phyloP scores from a whole-genome alignment of 148 eudicot species.

The Spergularia bocconei region DNA sequence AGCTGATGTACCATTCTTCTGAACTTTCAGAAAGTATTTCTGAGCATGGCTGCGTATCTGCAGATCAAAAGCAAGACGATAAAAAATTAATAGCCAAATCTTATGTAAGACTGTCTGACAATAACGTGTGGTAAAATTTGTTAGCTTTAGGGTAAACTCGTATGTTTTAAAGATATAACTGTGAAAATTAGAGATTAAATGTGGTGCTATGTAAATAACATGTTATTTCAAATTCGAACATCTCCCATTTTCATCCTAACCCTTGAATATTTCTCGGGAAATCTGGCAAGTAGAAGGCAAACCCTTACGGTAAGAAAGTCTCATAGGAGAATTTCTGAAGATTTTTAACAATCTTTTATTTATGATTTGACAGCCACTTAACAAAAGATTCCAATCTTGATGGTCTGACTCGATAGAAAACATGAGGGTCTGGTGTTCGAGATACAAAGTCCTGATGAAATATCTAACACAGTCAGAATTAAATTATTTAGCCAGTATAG shows the following conservation, averaged over 20 bases:
- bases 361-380: neutral
- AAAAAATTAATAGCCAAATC: neutral
- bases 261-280: too few relatives aligned
- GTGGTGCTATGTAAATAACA: too few relatives aligned
- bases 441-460: neutral
- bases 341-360: neutral
- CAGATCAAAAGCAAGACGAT: conserved; percentile 3
- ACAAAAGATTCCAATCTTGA: neutral
- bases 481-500: neutral
- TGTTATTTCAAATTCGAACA: too few relatives aligned
- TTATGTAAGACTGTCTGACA: too few relatives aligned
- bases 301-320: too few relatives aligned
- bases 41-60: conserved; percentile 98
- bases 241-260: too few relatives aligned
- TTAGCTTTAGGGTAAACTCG: too few relatives aligned
- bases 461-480: neutral
- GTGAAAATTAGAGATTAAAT: too few relatives aligned
- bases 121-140: too few relatives aligned
- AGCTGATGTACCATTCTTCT: conserved; percentile 80
- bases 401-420: neutral
- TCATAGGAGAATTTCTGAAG: neutral
- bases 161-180: too few relatives aligned
- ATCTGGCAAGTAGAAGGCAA: too few relatives aligned
- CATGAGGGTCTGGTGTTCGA: neutral
- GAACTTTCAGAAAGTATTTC: conserved; percentile 89